phyloP scores from a whole-genome alignment of 1,284 basidiomycete species.

The Cryptococcus floricola region DNA sequence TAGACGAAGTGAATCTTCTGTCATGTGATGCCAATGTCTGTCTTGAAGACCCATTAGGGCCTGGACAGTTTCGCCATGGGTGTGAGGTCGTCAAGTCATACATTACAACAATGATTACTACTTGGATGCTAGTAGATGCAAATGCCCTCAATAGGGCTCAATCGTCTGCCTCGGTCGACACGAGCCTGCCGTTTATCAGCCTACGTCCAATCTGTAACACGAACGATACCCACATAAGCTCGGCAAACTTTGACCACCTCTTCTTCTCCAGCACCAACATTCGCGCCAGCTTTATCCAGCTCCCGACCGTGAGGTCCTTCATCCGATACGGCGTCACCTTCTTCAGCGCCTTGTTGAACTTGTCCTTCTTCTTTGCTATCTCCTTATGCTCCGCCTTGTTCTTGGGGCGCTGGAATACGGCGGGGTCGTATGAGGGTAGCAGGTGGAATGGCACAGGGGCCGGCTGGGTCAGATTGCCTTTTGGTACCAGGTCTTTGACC shows the following conservation, averaged over 20 bases:
- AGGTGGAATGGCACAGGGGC: slow-evolving; percentile 62
- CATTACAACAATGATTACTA: not conserved
- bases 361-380: slow-evolving; percentile 13
- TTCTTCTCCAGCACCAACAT: slow-evolving; percentile 59
- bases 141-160: not conserved
- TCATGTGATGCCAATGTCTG: not conserved
- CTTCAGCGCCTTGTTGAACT: slow-evolving; percentile 45
- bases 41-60: not conserved
- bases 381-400: not conserved
- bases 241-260: slow-evolving; percentile 55
- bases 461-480: slow-evolving; percentile 23
- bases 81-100: not conserved
- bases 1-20: too few relatives aligned
- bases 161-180: slow-evolving; percentile 2
- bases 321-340: slow-evolving; percentile 67
- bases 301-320: slow-evolving; percentile 70
- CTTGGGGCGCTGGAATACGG: slow-evolving; percentile 6
- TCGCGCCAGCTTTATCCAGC: slow-evolving; percentile 69
- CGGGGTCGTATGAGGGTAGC: slow-evolving; percentile 55
- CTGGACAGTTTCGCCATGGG: not conserved
- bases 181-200: slow-evolving; percentile 1
- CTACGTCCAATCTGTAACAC: not conserved
- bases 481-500: slow-evolving; percentile 48
- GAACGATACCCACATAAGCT: slow-evolving; percentile 38
- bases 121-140: not conserved